Evolutionary conservation across 306 rosid species (phyloP).

Genomic region (Cicer pinnatifidum): DNA sequence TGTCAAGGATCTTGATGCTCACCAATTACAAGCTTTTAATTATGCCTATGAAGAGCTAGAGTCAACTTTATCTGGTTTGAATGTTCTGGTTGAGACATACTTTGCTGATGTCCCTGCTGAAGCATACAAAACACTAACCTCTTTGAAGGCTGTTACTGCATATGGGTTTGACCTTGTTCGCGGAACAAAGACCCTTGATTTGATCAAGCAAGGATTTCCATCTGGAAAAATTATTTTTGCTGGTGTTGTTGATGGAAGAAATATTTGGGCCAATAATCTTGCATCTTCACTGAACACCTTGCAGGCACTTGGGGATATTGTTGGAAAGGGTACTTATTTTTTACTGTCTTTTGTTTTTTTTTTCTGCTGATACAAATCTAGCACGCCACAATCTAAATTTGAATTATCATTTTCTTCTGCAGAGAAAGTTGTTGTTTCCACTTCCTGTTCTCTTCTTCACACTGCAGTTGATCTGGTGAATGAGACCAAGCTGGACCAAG

Average conservation of each 20-base stretch:
- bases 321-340: slow-evolving; percentile 66
- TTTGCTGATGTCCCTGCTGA: slow-evolving; percentile 78
- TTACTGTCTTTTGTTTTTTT: background rate
- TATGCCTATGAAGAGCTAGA: slow-evolving; percentile 68
- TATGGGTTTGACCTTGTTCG: slow-evolving; percentile 86
- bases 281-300: slow-evolving; percentile 64
- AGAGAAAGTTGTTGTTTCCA: slow-evolving; percentile 79
- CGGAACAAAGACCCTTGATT: slow-evolving; percentile 74
- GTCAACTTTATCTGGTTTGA: slow-evolving; percentile 69
- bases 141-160: slow-evolving; percentile 77
- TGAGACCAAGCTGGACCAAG: slow-evolving; percentile 75
- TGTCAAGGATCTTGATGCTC: slow-evolving; percentile 71
- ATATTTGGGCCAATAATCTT: slow-evolving; percentile 86
- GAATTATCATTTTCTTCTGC: slow-evolving; percentile 35
- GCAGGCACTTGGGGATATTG: slow-evolving; percentile 61
- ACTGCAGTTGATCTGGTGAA: slow-evolving; percentile 88
- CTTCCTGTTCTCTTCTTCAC: slow-evolving; percentile 91
- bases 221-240: slow-evolving; percentile 76
- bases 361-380: slow-evolving; percentile 7
- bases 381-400: slow-evolving; percentile 32
- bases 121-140: slow-evolving; percentile 70
- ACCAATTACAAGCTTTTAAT: slow-evolving; percentile 69
- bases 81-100: slow-evolving; percentile 75
- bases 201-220: slow-evolving; percentile 78
- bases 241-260: slow-evolving; percentile 91